Percentiles rank a stretch among this genome's conserved stretches.
Evolutionary conservation across 148 eudicot genomes (phyloP).

Genomic region (Camellia lanceoleosa): DNA sequence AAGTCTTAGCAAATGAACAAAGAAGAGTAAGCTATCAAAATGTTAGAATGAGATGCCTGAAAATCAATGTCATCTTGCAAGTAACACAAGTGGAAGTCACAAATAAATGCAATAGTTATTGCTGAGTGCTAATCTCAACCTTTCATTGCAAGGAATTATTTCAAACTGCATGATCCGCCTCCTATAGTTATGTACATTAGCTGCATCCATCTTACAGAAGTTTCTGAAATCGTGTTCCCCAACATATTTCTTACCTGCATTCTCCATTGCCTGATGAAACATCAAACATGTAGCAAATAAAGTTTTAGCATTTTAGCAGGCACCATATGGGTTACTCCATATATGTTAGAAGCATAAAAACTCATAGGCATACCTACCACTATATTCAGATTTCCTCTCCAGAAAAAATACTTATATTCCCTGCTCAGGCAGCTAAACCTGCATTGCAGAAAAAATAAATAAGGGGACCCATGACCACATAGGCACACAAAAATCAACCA

Average conservation of each 20-base stretch:
- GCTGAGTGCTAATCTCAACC: slow-evolving; percentile 30
- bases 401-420: slow-evolving; percentile 84
- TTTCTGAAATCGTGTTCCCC: slow-evolving; percentile 98
- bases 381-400: slow-evolving; percentile 70
- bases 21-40: not conserved
- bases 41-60: not conserved
- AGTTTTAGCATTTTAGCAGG: not conserved
- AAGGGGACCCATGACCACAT: slow-evolving; percentile 7
- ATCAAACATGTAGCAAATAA: slow-evolving; percentile 20
- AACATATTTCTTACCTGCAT: slow-evolving; percentile 68
- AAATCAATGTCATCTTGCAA: not conserved
- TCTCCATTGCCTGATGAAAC: slow-evolving; percentile 72
- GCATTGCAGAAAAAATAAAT: slow-evolving; percentile 13
- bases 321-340: not conserved
- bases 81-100: not conserved
- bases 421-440: slow-evolving; percentile 92
- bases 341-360: not conserved
- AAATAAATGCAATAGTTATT: not conserved
- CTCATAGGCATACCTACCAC: slow-evolving; percentile 34
- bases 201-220: slow-evolving; percentile 98
- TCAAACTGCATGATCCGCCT: slow-evolving; percentile 59
- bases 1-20: not conserved
- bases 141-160: slow-evolving; percentile 58
- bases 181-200: slow-evolving; percentile 75
- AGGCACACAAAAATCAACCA: not conserved